Base-by-base conservation (phyloP, 345 rosid genomes). In the Sonneratia caseolaris region DNA sequence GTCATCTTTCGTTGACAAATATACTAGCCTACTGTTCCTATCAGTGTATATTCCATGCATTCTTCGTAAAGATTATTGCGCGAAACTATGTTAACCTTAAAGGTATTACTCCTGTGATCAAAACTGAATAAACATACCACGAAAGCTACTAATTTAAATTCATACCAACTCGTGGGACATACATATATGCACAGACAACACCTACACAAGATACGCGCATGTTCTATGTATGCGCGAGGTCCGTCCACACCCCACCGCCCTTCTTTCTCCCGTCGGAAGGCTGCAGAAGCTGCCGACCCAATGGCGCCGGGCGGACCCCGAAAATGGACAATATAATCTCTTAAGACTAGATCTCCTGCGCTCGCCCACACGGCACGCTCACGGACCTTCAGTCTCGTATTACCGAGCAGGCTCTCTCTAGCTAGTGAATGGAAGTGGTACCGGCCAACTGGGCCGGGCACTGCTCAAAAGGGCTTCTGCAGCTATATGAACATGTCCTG, bases 401-500 rank as follows among this genome's bases (percentile, higher is more conserved):
- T 79, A 15, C 65, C 22, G 13, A n/a, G 22, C 13, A 9, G 7
- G 9, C 5, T 8, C 53, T 15, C 53, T 27, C 32, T 27, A 27
- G 32, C 32, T 27, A 27, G 32, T 27, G 32, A 27, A 27, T 27
- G 32, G 32, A 27, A 27, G 32, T 27, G 32, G 32, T 1, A 27
- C 32, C 32, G 32, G 32, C 32, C 32, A 27, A 27, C 32, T 27
- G 32, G 32, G 32, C 32, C 32, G 32, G 32, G 32, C 32, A 27
- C 32, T 0, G 32, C 42, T 83, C 73, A 87, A 70, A 84, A 87
- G 0, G 91, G 86, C 80, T 80, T 82, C 81, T 79, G 89, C 73
- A 76, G 72, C 85, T 85, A 84, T 84, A 81, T 82, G 76, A 91
- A 89, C 73, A 92, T 85, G 71, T 91, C 98, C 77, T 86, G 84